A percentile compares a stretch with the other conserved stretches of the same genome.
Evolutionary conservation across 345 rosid species (phyloP).

Genomic region (Gossypium turneri): DNA sequence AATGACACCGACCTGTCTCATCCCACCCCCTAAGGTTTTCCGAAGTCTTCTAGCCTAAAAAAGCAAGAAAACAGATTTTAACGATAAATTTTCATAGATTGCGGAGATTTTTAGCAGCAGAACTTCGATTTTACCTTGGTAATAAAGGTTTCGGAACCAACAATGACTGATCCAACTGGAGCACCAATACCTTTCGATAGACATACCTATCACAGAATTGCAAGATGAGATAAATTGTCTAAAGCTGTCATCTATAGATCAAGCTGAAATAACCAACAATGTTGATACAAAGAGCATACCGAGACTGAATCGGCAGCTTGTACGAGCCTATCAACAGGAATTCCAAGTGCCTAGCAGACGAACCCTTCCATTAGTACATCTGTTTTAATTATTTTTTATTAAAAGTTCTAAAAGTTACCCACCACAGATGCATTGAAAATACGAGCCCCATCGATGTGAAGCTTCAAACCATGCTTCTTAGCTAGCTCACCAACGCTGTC

Average conservation of each 20-base stretch:
- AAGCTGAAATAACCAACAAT: neutral
- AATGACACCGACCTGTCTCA: conserved; percentile 85
- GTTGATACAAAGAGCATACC: conserved; percentile 29
- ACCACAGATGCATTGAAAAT: conserved; percentile 89
- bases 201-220: conserved; percentile 48
- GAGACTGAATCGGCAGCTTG: conserved; percentile 88
- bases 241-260: neutral
- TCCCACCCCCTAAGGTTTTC: conserved; percentile 94
- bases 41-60: conserved; percentile 74
- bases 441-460: conserved; percentile 96
- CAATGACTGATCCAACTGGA: conserved; percentile 88
- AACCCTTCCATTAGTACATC: conserved; percentile 16
- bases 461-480: conserved; percentile 75
- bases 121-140: conserved; percentile 44
- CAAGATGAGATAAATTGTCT: neutral
- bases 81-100: neutral
- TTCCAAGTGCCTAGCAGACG: conserved; percentile 67
- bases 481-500: conserved; percentile 84
- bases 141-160: conserved; percentile 73
- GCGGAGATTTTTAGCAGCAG: neutral
- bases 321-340: conserved; percentile 76
- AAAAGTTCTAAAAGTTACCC: conserved; percentile 28
- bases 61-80: neutral
- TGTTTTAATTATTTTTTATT: neutral
- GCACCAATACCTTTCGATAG: conserved; percentile 92